phyloP scores from a whole-genome alignment of 768 basidiomycete genomes.

The Xerocomus spinulosus region DNA sequence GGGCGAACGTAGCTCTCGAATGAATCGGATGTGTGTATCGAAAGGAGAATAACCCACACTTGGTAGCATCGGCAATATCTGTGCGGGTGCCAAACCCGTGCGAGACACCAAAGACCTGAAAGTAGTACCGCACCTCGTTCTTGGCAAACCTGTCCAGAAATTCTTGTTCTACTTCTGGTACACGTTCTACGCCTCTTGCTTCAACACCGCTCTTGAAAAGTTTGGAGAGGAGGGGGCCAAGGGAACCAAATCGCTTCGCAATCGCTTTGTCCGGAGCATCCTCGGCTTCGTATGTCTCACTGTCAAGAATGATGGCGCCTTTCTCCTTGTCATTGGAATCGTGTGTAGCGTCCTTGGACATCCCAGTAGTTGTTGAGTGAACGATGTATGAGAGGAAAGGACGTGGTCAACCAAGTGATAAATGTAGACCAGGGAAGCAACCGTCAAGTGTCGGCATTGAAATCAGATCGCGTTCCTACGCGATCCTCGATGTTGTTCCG shows the following conservation, averaged over 20 bases:
- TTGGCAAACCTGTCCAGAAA: constrained; percentile 31
- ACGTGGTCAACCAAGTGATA: too few species aligned
- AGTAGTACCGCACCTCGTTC: constrained; percentile 48
- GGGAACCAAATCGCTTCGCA: constrained; percentile 26
- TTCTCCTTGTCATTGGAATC: constrained; percentile 21
- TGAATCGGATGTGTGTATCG: background rate
- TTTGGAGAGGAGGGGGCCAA: constrained; percentile 32
- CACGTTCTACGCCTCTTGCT: constrained; percentile 51
- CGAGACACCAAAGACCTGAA: constrained; percentile 50
- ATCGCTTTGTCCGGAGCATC: constrained; percentile 27
- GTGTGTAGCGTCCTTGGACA: constrained; percentile 1
- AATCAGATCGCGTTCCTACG: background rate
- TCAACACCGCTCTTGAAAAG: constrained; percentile 49
- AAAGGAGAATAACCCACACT: constrained; percentile 14
- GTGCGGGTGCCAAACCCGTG: constrained; percentile 36
- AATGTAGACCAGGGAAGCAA: too few species aligned
- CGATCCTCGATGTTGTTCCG: background rate
- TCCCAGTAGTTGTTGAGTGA: background rate
- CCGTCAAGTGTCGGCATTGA: background rate
- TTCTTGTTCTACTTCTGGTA: constrained; percentile 44
- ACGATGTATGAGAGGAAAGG: background rate
- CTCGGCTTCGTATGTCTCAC: constrained; percentile 14
- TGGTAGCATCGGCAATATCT: constrained; percentile 22
- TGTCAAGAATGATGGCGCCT: background rate
- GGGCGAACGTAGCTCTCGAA: background rate